A percentile compares a stretch with the other conserved stretches of the same genome.
Conservation (phyloP, 305 asterid genomes). For the Fraxinus nigra region DNA sequence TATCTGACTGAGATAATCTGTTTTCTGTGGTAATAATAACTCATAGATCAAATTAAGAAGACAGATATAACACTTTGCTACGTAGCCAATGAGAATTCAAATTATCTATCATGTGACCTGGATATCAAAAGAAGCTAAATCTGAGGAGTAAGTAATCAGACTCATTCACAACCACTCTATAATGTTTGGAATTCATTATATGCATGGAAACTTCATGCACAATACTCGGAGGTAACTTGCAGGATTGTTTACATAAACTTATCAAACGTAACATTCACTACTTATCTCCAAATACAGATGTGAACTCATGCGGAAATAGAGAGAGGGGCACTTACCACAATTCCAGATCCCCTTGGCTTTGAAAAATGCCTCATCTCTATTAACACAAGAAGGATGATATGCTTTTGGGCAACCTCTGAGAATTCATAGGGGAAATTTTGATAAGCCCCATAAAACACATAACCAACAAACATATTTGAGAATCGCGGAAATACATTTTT, state of each 20-base stretch:
- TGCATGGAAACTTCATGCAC: not conserved
- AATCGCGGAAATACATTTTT: not conserved
- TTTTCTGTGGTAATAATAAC: not conserved
- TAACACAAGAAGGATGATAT: conserved; percentile 91
- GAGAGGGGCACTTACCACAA: conserved; percentile 60
- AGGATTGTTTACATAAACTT: not conserved
- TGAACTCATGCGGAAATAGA: not conserved
- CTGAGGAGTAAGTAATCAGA: not conserved
- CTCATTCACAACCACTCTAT: not conserved
- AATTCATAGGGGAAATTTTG: conserved; percentile 24
- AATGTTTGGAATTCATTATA: not conserved
- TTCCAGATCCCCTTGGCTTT: conserved; percentile 93
- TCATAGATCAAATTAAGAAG: not conserved
- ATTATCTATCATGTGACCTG: not conserved
- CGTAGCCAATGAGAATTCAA: not conserved
- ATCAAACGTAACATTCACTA: conserved; percentile 5
- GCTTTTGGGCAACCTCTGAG: conserved; percentile 96
- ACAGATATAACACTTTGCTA: not conserved
- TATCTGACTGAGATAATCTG: not conserved
- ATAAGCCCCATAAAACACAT: conserved; percentile 9
- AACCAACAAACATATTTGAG: conserved; percentile 1
- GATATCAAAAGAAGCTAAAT: conserved; percentile 1
- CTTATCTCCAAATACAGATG: not conserved
- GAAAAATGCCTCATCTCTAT: conserved; percentile 92
- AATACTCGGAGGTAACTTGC: not conserved